Evolutionary conservation across 2,329 filamentous ascomycete species (phyloP), one percentile per base, ranked within the genome.

Genomic region (Pestalotiopsis sp.): DNA sequence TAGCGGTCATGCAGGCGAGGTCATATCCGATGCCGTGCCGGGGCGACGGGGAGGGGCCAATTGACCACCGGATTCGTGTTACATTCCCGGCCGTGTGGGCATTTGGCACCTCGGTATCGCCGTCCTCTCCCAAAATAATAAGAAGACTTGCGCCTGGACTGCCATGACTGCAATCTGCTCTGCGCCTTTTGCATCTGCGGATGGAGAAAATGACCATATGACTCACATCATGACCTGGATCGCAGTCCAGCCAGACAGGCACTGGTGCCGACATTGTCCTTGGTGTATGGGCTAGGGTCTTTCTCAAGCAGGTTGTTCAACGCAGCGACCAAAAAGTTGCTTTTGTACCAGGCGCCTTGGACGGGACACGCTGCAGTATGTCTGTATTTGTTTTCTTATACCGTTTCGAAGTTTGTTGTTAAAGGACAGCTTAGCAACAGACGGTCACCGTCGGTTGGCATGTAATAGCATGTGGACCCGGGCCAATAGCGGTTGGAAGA

Each of bases 151-250:
- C 20, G n/a, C 17, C 20, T 9, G 17, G 17, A n/a, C 20, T 7
- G n/a, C 45, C 7, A 52, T 52, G 17, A n/a, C 20, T 7, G 45
- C 45, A n/a, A 20, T 52, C 0, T n/a, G 17, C 14, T n/a, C 2
- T 17, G 17, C 45, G 14, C 17, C 3, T n/a, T 52, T n/a, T 9
- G 6, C 45, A n/a, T 17, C 2, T 52, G 3, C 6, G 45, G 17
- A n/a, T n/a, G 17, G 20, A n/a, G 27, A 7, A 52, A 52, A n/a
- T 52, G 45, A 3, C 9, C 17, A 20, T 27, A 14, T 36, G 70
- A 84, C 88, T 81, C 83, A 91, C 90, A 87, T 93, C 92, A 75
- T 89, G 86, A 71, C 88, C 88, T 13, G 88, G 88, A 75, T 90
- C 88, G 72, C 87, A 90, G 76, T 90, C 88, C 72, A 90, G 80